Percentiles rank a stretch among this genome's conserved stretches.
These are phyloP conservation scores for Athelia psychrophila DNA, from an alignment of 1,284 basidiomycete species.

Conservation along the genomic window DNA sequence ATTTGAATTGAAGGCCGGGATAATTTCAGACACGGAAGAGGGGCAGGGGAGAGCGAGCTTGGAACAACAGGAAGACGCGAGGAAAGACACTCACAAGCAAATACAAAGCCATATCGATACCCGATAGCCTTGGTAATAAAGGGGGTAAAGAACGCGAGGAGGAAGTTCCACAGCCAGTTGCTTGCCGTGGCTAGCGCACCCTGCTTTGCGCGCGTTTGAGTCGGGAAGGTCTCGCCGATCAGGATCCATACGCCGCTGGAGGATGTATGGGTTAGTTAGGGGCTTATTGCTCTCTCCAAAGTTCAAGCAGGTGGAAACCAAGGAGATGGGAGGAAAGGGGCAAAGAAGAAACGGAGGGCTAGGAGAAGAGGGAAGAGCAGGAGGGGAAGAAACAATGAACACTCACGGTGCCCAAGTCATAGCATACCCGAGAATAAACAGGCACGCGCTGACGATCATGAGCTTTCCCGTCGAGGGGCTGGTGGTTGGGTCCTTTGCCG, in stretches of 20 bases:
- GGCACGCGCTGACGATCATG: conserved; percentile 74
- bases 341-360: too few relatives aligned
- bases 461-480: conserved; percentile 54
- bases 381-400: neutral
- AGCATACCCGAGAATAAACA: conserved; percentile 80
- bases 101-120: conserved; percentile 74
- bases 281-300: too few relatives aligned
- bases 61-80: too few relatives aligned
- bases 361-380: too few relatives aligned
- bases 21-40: too few relatives aligned
- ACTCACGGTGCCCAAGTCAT: conserved; percentile 68
- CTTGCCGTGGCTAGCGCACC: conserved; percentile 73
- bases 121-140: conserved; percentile 57
- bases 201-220: conserved; percentile 73
- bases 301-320: too few relatives aligned
- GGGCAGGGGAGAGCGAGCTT: too few relatives aligned
- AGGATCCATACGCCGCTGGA: conserved; percentile 67
- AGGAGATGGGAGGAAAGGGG: too few relatives aligned
- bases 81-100: conserved; percentile 43
- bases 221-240: conserved; percentile 77
- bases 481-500: conserved; percentile 51
- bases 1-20: too few relatives aligned
- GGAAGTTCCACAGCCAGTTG: conserved; percentile 76
- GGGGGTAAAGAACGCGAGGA: conserved; percentile 75
- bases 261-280: neutral